A percentile compares a stretch with the other conserved stretches of the same genome.
Evolutionary conservation across 2,329 filamentous ascomycete genomes (phyloP).

Genomic region (Aspergillus arachidicola): DNA sequence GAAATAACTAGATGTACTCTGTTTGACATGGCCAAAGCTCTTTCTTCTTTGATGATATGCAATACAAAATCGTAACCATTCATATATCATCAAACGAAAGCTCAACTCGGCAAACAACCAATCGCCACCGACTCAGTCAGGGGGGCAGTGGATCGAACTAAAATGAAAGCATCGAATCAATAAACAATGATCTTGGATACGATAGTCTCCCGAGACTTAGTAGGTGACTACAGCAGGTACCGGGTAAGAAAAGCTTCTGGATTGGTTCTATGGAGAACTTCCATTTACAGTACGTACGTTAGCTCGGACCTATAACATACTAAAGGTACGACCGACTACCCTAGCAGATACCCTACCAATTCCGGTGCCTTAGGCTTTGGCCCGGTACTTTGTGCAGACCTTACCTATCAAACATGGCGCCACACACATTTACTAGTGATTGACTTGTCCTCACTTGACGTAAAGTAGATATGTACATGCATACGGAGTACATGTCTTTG

Average conservation of each 20-base stretch:
- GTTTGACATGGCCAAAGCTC: background rate
- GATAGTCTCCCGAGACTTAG: constrained; percentile 17
- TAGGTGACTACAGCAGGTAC: constrained; percentile 18
- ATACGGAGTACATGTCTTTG: background rate
- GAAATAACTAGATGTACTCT: background rate
- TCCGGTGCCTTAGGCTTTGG: background rate
- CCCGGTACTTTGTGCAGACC: background rate
- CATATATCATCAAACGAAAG: background rate
- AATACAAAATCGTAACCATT: background rate
- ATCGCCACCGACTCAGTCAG: constrained; percentile 19
- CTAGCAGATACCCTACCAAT: background rate
- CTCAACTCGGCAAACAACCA: background rate
- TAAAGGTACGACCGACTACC: background rate
- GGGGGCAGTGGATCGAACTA: constrained; percentile 15
- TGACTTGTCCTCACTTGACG: background rate
- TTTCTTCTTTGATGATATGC: background rate
- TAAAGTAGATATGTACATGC: background rate
- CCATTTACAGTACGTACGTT: constrained; percentile 1
- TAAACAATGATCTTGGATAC: constrained; percentile 18
- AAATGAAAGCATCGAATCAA: constrained; percentile 16
- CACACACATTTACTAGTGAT: background rate
- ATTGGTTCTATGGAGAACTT: constrained; percentile 16
- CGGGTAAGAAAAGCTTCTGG: constrained; percentile 15
- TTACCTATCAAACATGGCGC: constrained; percentile 14
- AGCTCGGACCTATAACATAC: background rate